Percentiles rank a stretch among this genome's conserved stretches.
These are phyloP conservation scores for Penicillium sp. DNA, from an alignment of 2,329 filamentous ascomycete genomes.

Conservation along the genomic window DNA sequence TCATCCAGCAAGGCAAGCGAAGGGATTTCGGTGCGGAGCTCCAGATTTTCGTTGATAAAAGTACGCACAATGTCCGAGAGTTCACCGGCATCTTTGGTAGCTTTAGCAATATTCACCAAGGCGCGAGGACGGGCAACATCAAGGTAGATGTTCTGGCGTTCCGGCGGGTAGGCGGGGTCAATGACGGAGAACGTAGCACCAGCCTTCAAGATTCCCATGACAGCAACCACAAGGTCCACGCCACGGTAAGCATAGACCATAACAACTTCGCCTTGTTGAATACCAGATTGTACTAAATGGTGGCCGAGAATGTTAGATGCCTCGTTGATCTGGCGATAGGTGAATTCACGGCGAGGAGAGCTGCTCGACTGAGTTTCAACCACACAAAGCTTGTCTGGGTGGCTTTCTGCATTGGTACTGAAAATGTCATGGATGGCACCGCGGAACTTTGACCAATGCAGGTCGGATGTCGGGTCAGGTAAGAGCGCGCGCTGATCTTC, in stretches of 20 bases:
- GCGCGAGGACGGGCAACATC: constrained; percentile 74
- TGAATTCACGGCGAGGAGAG: constrained; percentile 66
- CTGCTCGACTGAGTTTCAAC: constrained; percentile 59
- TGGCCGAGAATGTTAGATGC: constrained; percentile 77
- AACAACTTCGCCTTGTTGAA: constrained; percentile 79
- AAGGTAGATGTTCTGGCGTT: constrained; percentile 77
- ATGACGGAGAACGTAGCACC: constrained; percentile 63
- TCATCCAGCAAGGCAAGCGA: constrained; percentile 69
- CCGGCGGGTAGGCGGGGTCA: constrained; percentile 79
- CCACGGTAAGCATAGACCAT: constrained; percentile 87
- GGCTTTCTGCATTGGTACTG: constrained; percentile 54
- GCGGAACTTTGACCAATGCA: constrained; percentile 48
- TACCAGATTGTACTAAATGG: constrained; percentile 70
- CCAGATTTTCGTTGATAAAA: constrained; percentile 72
- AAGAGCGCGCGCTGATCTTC: constrained; percentile 35
- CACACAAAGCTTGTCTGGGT: constrained; percentile 69
- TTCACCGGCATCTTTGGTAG: constrained; percentile 65
- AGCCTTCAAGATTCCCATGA: constrained; percentile 71
- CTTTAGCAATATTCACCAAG: constrained; percentile 70
- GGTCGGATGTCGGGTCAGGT: constrained; percentile 45
- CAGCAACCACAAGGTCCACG: constrained; percentile 72
- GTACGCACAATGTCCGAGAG: constrained; percentile 59
- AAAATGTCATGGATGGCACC: constrained; percentile 49
- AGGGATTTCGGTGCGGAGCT: constrained; percentile 72
- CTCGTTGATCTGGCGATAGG: constrained; percentile 83